Conservation (phyloP, 441 rosid genomes). For the Croton setiger region DNA sequence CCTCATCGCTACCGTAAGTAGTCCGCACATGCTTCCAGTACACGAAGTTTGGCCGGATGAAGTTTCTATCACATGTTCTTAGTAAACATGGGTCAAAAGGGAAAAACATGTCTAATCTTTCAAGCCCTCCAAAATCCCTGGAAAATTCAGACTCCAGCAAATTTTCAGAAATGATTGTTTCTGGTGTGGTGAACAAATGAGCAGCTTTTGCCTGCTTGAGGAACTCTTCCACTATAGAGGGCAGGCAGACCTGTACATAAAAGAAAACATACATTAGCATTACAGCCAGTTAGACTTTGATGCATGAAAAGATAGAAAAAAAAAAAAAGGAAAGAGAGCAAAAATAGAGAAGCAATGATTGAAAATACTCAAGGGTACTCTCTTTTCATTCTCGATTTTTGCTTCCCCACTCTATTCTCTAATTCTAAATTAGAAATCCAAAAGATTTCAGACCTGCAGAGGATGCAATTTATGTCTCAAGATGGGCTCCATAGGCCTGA, state of each 20-base stretch:
- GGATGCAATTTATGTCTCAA: constrained; percentile 63
- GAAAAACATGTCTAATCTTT: constrained; percentile 88
- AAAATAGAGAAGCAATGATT: neutral
- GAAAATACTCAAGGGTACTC: neutral
- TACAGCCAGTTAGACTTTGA: neutral
- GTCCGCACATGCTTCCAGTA: constrained; percentile 70
- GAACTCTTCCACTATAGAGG: constrained; percentile 76
- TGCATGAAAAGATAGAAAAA: neutral
- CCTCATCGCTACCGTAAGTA: constrained; percentile 39
- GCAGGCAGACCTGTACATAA: constrained; percentile 67
- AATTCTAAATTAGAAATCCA: neutral
- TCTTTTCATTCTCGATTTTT: neutral
- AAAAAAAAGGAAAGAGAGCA: neutral
- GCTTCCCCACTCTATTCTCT: neutral
- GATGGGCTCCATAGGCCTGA: constrained; percentile 56
- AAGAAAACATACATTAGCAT: neutral
- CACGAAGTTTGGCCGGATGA: constrained; percentile 49
- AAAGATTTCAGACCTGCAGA: constrained; percentile 43
- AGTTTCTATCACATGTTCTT: constrained; percentile 54
- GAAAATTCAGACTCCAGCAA: constrained; percentile 63
- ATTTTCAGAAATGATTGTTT: constrained; percentile 48
- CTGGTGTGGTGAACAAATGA: constrained; percentile 46
- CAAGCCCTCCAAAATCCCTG: constrained; percentile 68
- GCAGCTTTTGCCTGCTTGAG: constrained; percentile 83
- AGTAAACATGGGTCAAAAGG: constrained; percentile 92